Base-by-base conservation (phyloP, 176 grass and related monocot genomes). In the Poa annua region DNA sequence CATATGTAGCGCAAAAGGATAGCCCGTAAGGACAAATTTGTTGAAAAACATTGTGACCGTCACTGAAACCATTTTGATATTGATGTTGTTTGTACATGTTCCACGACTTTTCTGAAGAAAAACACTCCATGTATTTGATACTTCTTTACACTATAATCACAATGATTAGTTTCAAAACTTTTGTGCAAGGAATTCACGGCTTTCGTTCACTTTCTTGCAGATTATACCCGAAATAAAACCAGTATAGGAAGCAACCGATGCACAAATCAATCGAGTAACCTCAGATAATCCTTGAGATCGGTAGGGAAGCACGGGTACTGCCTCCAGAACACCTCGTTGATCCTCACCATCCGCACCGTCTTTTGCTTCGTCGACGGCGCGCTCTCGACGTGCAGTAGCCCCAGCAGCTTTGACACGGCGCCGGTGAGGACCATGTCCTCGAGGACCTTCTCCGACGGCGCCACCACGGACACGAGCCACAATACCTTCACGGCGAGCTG, bases 401-500 rank as follows among this genome's bases (percentile, higher is more conserved):
- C 90, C 56, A 94, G 73, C 66, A 97, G 80, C 84, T 94, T 94
- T 5, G 90, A 81, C 35, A 91, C 92, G 0, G 89, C 89, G n/a
- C 86, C 89, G 22, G 75, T 91, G 11, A 87, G 80, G 84, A 94
- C 61, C 92, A 94, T 94, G 34, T 94, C 92, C 36, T 94, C 89
- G 14, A 91, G 89, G 8, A 93, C 74, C 85, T 89, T 92, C 81
- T 97, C 92, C 47, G 88, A 87, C 0, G 88, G 83, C 14, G 56
- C 71, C 61, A 83, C 87, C 60, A 48, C 85, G 80, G 87, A 90
- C 13, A 89, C 83, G 42, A 97, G 83, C 86, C 90, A 97, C 76
- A 97, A 13, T 42, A 94, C 89, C 76, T 92, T 92, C 26, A 97
- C 94, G 35, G 84, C 90, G 1, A 97, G 78, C 63, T 92, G 81